Evolutionary conservation across 129 eudicot genomes (phyloP), one percentile per base, ranked within the genome.

Genomic region (Pseudognaphalium luteoalbum): DNA sequence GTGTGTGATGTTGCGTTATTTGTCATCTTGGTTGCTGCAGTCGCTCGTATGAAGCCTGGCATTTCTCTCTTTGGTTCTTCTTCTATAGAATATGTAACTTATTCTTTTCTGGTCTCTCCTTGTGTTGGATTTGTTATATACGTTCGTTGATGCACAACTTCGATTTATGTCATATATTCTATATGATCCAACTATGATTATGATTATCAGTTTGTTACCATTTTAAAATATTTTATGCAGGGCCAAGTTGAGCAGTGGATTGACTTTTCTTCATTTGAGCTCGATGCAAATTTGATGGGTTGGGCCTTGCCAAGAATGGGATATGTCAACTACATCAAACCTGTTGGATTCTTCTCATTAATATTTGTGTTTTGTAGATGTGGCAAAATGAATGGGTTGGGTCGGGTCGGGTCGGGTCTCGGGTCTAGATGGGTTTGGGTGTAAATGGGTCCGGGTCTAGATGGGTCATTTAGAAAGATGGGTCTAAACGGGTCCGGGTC

Each of bases 241-340:
- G 96, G 85, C 72, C 88, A 76, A 33, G 81, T 89, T 57, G 96
- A 89, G 84, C 96, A 89, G 19, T 89, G 96, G 96, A 81, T 85
- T 2, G 92, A 89, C 78, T 87, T 87, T 51, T 41, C 90, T 70
- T 17, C 92, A 28, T 58, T 73, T 75, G 96, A 89, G 83, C 74
- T 89, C 37, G 96, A 87, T 71, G 59, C 71, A 3, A 81, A 73
- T 58, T 21, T 89, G 17, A 59, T 69, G 32, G 42, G 68, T 2
- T 89, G 91, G 89, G 11, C 44, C n/a, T 34, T 62, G 15, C 92
- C 92, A 63, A 77, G 96, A 71, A 1, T 85, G 33, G 90, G 88
- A 70, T 69, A 4, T 1, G 77, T 22, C 16, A 14, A 8, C 44
- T 70, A 87, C 79, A 67, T 80, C 29, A 60, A 60, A 44, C 84